phyloP scores from a whole-genome alignment of 2,329 filamentous ascomycete genomes.

The Lomentospora prolificans region DNA sequence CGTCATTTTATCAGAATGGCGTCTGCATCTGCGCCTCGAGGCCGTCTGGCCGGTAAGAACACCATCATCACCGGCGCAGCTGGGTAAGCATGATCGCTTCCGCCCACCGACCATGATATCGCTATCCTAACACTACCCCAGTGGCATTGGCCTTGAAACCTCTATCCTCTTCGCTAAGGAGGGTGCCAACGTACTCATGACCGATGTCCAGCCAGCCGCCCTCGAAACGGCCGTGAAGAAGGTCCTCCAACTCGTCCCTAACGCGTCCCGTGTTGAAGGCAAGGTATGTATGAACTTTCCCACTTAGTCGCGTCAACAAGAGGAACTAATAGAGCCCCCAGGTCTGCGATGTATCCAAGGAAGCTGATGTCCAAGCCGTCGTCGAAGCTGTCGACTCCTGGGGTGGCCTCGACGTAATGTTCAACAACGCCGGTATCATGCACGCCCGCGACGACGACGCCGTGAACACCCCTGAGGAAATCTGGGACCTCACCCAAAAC shows the following conservation, averaged over 20 bases:
- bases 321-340: conserved; percentile 5
- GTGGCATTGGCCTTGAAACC: conserved; percentile 89
- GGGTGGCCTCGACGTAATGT: conserved; percentile 85
- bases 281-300: conserved; percentile 24
- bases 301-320: neutral
- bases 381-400: conserved; percentile 68
- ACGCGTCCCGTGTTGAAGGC: conserved; percentile 50
- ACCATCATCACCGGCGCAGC: conserved; percentile 74
- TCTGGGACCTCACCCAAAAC: conserved; percentile 88
- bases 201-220: conserved; percentile 71
- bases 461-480: conserved; percentile 73
- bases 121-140: conserved; percentile 21
- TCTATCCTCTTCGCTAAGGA: conserved; percentile 82
- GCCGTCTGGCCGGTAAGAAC: conserved; percentile 51
- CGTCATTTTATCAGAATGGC: conserved; percentile 17
- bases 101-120: neutral
- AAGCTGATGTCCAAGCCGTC: conserved; percentile 64
- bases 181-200: conserved; percentile 76
- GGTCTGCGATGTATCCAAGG: conserved; percentile 71
- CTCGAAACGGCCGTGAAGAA: conserved; percentile 69
- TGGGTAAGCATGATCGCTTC: conserved; percentile 51
- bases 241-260: conserved; percentile 61
- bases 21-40: conserved; percentile 21
- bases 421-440: conserved; percentile 99
- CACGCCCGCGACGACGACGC: conserved; percentile 74